Conservation (phyloP, 352 stramenopile species). For the Globisporangium paddicum region DNA sequence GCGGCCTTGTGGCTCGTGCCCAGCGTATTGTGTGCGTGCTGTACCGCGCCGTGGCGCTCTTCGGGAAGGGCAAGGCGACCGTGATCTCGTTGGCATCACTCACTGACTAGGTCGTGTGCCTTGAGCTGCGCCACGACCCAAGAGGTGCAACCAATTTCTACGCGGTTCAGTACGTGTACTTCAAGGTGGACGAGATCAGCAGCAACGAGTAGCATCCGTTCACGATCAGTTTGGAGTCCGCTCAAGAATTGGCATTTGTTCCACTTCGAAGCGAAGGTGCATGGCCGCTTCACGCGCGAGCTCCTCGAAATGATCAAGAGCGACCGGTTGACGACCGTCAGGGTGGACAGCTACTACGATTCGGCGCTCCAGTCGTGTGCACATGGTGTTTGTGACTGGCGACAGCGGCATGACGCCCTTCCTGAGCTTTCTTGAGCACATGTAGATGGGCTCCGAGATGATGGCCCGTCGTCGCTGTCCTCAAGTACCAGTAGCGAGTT, state of each 20-base stretch:
- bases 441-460: slow-evolving; percentile 28
- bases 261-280: slow-evolving; percentile 52
- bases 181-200: slow-evolving; percentile 52
- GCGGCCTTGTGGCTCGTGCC: slow-evolving; percentile 54
- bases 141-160: slow-evolving; percentile 25
- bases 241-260: slow-evolving; percentile 37
- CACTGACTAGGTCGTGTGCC: slow-evolving; percentile 44
- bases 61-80: slow-evolving; percentile 32
- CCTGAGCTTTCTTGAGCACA: slow-evolving; percentile 53
- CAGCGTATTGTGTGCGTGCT: slow-evolving; percentile 50
- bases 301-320: slow-evolving; percentile 41
- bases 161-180: slow-evolving; percentile 69
- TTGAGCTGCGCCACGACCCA: slow-evolving; percentile 42
- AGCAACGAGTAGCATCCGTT: slow-evolving; percentile 68
- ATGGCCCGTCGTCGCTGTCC: background rate
- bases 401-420: slow-evolving; percentile 76
- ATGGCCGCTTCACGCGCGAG: slow-evolving; percentile 50
- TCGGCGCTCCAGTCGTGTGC: slow-evolving; percentile 31
- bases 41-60: slow-evolving; percentile 49
- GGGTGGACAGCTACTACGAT: slow-evolving; percentile 73
- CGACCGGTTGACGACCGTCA: slow-evolving; percentile 35
- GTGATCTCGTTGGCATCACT: slow-evolving; percentile 36
- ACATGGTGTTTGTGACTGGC: slow-evolving; percentile 70
- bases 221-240: slow-evolving; percentile 64
- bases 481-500: slow-evolving; percentile 8